Evolutionary conservation across 2,329 filamentous ascomycete species (phyloP), one percentile per base, ranked within the genome.

Genomic region (Cercospora zeae-maydis): DNA sequence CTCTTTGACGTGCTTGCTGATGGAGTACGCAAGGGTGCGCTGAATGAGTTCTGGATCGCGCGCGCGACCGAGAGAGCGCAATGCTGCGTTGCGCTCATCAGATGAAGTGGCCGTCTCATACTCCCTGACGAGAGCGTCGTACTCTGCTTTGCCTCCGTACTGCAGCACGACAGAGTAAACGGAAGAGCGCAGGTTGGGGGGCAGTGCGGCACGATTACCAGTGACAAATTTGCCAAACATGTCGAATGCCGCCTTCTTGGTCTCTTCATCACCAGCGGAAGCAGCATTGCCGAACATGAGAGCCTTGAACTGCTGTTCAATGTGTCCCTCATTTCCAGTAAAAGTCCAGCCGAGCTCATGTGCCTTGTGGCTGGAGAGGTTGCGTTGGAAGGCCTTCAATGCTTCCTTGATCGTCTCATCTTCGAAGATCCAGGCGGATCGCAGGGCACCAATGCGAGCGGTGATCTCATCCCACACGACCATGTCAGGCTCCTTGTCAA

Each of bases 381-480:
- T 85, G 66, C 88, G 85, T 75, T 96, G 88, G 83, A 97, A 96
- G 13, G 86, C 83, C 79, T 93, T 91, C 47, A 98, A 82, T 4
- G 89, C 91, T 66, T 93, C 86, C 69, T 86, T 88, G 55, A 87
- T 79, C 39, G 86, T 82, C 65, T 88, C 77, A 63, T 96, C 89
- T 76, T 97, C 92, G 68, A 96, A 96, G 53, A 93, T 82, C 93
- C 93, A 98, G 7, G 93, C 90, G 58, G 85, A 85, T 69, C 93
- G 89, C 36, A 98, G 84, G n/a, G 87, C 83, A 24, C 85, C 86
- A 63, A 97, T 84, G 52, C 92, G 88, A 51, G 89, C 84, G 55
- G 92, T 84, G 63, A 98, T 91, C 77, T 97, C 93, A 69, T 91
- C 92, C 93, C 93, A 98, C 2, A 98, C 93, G 39, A 97, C 91